Evolutionary conservation across 345 rosid genomes (phyloP).

Genomic region (Salix viminalis): DNA sequence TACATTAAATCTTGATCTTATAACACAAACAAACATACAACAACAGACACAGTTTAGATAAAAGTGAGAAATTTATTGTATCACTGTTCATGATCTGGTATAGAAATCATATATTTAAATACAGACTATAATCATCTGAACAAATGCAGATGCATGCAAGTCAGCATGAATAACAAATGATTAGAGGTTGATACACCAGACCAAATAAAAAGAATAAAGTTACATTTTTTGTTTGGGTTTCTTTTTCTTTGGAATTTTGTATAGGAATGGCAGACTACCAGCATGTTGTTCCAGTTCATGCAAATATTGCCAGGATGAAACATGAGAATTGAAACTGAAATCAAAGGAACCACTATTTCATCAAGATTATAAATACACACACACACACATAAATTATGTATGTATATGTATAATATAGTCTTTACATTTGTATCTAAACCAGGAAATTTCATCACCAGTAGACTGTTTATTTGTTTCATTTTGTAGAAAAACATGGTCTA

Average conservation of each 20-base stretch:
- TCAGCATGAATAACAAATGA: background rate
- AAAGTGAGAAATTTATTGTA: background rate
- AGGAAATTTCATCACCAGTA: background rate
- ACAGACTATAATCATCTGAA: background rate
- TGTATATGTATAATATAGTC: background rate
- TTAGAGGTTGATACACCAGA: background rate
- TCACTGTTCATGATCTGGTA: background rate
- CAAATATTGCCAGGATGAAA: slow-evolving; percentile 54
- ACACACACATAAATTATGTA: background rate
- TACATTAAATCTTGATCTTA: slow-evolving; percentile 9
- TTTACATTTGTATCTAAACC: background rate
- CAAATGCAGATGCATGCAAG: background rate
- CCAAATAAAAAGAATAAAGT: background rate
- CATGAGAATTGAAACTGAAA: slow-evolving; percentile 62
- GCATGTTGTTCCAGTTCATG: slow-evolving; percentile 81
- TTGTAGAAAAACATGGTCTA: slow-evolving; percentile 49
- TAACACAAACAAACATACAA: background rate
- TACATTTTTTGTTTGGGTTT: background rate
- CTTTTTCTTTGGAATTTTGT: slow-evolving; percentile 7
- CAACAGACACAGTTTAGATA: background rate
- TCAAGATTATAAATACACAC: slow-evolving; percentile 8
- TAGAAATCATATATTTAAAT: background rate
- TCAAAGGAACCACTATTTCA: slow-evolving; percentile 43
- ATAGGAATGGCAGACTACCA: slow-evolving; percentile 89
- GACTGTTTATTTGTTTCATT: background rate